Conservation (phyloP, 2,329 filamentous ascomycete species). For the Penicillium corylophilum region DNA sequence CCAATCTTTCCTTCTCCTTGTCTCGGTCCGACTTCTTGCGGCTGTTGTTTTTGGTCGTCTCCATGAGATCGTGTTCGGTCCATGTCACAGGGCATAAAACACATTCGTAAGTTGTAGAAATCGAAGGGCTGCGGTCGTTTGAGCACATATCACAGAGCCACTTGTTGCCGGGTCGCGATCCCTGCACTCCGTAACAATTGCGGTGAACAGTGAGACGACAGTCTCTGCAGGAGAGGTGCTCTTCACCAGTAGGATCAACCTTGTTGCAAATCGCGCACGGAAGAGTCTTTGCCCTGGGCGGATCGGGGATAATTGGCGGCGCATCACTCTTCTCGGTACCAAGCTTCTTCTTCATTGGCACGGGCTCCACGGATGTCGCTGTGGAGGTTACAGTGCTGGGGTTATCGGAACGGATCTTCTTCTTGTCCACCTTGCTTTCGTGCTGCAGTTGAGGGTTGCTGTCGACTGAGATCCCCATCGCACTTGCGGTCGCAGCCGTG, state of each 20-base stretch:
- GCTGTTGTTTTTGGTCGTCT: conserved; percentile 72
- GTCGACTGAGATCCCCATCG: conserved; percentile 42
- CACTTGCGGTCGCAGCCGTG: conserved; percentile 46
- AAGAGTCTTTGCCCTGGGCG: conserved; percentile 73
- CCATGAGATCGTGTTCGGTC: conserved; percentile 80
- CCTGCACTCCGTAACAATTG: conserved; percentile 85
- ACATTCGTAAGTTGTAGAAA: conserved; percentile 94
- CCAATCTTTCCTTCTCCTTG: conserved; percentile 79
- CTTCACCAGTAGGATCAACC: conserved; percentile 68
- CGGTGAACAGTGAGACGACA: conserved; percentile 91
- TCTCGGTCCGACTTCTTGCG: conserved; percentile 94
- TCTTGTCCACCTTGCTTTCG: conserved; percentile 52
- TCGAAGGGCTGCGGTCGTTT: conserved; percentile 87
- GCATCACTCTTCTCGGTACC: conserved; percentile 56
- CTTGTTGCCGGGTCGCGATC: conserved; percentile 66
- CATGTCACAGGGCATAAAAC: conserved; percentile 82
- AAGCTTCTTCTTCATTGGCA: conserved; percentile 63
- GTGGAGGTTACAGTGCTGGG: conserved; percentile 51
- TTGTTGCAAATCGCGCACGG: conserved; percentile 84
- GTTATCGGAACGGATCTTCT: conserved; percentile 56
- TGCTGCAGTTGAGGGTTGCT: conserved; percentile 32
- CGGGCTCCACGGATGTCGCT: conserved; percentile 44
- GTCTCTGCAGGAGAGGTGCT: conserved; percentile 76
- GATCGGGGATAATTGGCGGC: conserved; percentile 69
- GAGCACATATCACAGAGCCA: conserved; percentile 96